Conservation (phyloP, 768 basidiomycete species). For the Lentinula boryana region DNA sequence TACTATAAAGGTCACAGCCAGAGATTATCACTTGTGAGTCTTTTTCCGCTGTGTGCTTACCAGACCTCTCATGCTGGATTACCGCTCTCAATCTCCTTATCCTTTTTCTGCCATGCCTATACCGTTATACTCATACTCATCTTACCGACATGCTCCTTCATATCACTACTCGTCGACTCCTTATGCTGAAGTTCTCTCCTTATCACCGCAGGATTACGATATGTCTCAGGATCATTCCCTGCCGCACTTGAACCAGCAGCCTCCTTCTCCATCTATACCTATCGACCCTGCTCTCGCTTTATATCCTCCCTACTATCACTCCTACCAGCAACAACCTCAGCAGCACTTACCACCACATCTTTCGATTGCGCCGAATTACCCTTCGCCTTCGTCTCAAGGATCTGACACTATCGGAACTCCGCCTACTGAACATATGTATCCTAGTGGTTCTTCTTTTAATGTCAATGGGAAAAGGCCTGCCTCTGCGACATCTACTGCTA, state of each 20-base stretch:
- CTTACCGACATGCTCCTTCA: neutral
- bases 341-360: constrained; percentile 50
- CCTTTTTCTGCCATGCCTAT: constrained; percentile 1
- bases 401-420: constrained; percentile 75
- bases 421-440: constrained; percentile 55
- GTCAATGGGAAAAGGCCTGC: constrained; percentile 65
- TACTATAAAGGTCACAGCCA: neutral
- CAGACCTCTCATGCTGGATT: neutral
- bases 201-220: constrained; percentile 34
- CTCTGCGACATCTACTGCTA: constrained; percentile 35
- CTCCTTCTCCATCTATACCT: constrained; percentile 53
- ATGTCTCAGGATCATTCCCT: constrained; percentile 36
- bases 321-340: constrained; percentile 35
- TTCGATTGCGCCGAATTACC: constrained; percentile 50
- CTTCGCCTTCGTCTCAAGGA: constrained; percentile 76
- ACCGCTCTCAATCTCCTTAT: neutral
- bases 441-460: constrained; percentile 34
- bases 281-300: constrained; percentile 71
- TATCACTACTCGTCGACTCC: neutral
- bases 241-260: constrained; percentile 38
- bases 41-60: neutral
- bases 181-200: constrained; percentile 13
- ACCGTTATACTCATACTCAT: neutral
- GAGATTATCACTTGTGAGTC: neutral
- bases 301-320: constrained; percentile 60